These are phyloP conservation scores for Barbatosphaeria neglecta DNA, from an alignment of 495 filamentous ascomycete species.

Conservation along the genomic window DNA sequence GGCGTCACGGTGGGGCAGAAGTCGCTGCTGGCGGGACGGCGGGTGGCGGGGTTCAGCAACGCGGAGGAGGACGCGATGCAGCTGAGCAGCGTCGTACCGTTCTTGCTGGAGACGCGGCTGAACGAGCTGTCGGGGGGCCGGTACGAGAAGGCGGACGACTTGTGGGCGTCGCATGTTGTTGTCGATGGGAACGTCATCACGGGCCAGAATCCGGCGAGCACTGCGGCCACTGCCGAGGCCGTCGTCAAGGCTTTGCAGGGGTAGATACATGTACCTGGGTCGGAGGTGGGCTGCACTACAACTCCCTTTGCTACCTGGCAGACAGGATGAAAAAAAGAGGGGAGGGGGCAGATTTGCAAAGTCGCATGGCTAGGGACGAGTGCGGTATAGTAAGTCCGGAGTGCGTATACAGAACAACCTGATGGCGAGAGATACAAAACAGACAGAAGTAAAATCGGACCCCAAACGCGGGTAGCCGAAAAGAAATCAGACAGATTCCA, in stretches of 20 bases:
- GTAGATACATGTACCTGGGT: not conserved
- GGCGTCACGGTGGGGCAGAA: slow-evolving; percentile 40
- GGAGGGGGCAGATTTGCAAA: too few species aligned
- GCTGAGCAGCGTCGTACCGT: slow-evolving; percentile 45
- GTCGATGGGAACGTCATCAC: slow-evolving; percentile 56
- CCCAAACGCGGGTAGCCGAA: too few species aligned
- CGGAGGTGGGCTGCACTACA: not conserved
- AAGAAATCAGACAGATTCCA: too few species aligned
- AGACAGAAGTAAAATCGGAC: too few species aligned
- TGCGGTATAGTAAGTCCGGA: too few species aligned
- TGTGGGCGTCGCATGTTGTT: slow-evolving; percentile 50
- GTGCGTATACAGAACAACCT: too few species aligned
- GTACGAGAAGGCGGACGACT: slow-evolving; percentile 47
- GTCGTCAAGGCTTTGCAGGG: slow-evolving; percentile 18
- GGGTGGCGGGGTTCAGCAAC: slow-evolving; percentile 59
- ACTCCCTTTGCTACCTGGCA: too few species aligned
- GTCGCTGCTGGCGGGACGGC: slow-evolving; percentile 40
- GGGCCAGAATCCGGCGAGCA: slow-evolving; percentile 64
- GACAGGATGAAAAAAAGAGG: too few species aligned
- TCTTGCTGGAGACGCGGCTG: slow-evolving; percentile 51
- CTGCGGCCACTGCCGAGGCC: slow-evolving; percentile 45
- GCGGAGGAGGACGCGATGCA: slow-evolving; percentile 48
- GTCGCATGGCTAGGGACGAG: too few species aligned
- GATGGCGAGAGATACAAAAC: too few species aligned
- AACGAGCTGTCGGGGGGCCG: slow-evolving; percentile 32